phyloP scores from a whole-genome alignment of 2,329 filamentous ascomycete species.

The Elsinoe ampelina region DNA sequence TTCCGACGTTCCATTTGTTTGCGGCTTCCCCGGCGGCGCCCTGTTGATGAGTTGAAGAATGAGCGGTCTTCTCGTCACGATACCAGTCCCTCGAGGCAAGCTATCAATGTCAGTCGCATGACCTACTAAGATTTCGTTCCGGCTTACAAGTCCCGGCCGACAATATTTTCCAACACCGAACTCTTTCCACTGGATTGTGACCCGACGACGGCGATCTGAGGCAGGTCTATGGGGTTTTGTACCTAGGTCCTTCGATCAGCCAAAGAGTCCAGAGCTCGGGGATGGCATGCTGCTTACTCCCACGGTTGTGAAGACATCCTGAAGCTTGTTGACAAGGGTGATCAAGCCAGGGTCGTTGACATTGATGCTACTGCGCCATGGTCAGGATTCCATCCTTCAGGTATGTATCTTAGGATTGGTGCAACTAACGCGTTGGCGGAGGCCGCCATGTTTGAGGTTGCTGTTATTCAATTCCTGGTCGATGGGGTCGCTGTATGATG shows the following conservation, averaged over 20 bases:
- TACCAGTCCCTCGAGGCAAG: slow-evolving; percentile 91
- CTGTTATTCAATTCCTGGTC: slow-evolving; percentile 5
- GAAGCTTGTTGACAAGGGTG: slow-evolving; percentile 92
- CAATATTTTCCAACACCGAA: slow-evolving; percentile 97
- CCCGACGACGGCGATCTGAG: slow-evolving; percentile 95
- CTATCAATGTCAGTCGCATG: slow-evolving; percentile 41
- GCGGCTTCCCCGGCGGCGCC: slow-evolving; percentile 48
- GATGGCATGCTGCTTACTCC: slow-evolving; percentile 49
- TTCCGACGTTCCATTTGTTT: slow-evolving; percentile 61
- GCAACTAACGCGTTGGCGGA: slow-evolving; percentile 15
- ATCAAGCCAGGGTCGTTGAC: slow-evolving; percentile 62
- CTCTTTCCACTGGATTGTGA: slow-evolving; percentile 99
- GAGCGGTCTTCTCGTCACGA: slow-evolving; percentile 90
- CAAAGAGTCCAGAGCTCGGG: background rate
- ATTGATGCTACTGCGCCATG: slow-evolving; percentile 48
- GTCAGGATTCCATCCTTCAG: slow-evolving; percentile 3
- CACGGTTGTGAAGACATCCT: slow-evolving; percentile 98
- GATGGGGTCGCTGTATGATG: background rate
- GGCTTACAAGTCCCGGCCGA: slow-evolving; percentile 92
- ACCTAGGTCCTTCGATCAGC: slow-evolving; percentile 44
- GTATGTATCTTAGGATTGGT: background rate
- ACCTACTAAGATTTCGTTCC: background rate
- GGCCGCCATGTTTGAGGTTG: slow-evolving; percentile 16
- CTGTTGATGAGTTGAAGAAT: slow-evolving; percentile 98
- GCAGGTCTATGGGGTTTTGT: slow-evolving; percentile 97